Percentiles rank a stretch among this genome's conserved stretches.
Conservation (phyloP, 257 asterid genomes). For the Gardenia jasminoides region DNA sequence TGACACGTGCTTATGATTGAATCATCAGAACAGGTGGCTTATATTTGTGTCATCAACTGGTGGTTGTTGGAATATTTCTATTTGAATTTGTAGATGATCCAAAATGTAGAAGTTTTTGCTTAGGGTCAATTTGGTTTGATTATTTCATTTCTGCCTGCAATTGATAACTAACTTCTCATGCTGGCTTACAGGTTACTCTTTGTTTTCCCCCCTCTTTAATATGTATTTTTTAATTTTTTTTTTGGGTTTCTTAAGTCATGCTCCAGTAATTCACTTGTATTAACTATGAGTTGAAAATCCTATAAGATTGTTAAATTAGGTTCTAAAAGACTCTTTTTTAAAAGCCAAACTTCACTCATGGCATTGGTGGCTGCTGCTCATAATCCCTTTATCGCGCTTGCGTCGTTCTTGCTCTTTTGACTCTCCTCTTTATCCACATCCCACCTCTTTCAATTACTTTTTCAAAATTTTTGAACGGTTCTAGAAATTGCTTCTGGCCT, state of each 20-base stretch:
- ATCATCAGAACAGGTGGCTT: slow-evolving; percentile 5
- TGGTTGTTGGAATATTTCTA: slow-evolving; percentile 6
- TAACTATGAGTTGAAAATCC: not conserved
- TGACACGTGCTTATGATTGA: slow-evolving; percentile 4
- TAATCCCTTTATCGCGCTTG: not conserved
- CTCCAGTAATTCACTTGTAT: not conserved
- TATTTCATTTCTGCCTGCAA: not conserved
- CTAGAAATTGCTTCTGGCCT: slow-evolving; percentile 3
- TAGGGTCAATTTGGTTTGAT: not conserved
- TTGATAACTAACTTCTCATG: not conserved
- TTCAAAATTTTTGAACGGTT: not conserved
- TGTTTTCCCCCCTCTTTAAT: too few relatives aligned
- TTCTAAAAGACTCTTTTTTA: slow-evolving; percentile 9
- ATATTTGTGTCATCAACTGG: not conserved
- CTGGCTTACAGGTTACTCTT: not conserved
- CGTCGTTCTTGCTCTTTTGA: not conserved
- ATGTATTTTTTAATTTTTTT: not conserved
- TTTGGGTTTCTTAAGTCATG: not conserved
- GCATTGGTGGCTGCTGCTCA: not conserved
- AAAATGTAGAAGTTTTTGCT: slow-evolving; percentile 3
- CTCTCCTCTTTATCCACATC: not conserved
- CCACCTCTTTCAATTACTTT: not conserved
- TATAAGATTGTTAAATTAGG: slow-evolving; percentile 3
- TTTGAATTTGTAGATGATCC: not conserved
- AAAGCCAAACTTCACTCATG: slow-evolving; percentile 6